Base-by-base conservation (phyloP, 305 asterid species). In the Fraxinus sp. region DNA sequence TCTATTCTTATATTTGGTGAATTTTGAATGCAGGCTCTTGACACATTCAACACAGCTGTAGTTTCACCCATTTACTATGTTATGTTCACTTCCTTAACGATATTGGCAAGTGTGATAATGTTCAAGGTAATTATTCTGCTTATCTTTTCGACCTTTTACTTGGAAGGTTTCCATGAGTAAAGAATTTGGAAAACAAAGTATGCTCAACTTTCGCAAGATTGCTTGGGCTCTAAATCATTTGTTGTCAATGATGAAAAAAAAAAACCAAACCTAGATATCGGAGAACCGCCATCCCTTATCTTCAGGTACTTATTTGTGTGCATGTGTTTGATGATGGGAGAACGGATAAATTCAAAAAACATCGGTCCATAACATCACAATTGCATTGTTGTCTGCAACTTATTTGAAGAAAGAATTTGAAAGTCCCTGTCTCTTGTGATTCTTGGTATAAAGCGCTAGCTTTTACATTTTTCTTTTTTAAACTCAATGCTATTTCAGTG, bases 11-110 rank as follows among this genome's bases (percentile, higher is more conserved):
- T 62, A 78, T 78, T 41, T 80, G 74, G 41, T 71, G 62, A 88
- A 75, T 86, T 55, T 83, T 83, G 86, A 81, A 84, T 89, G 93
- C 94, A 97, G 98, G 99, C 99, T 6, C 97, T 97, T 5, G 98
- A 95, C 90, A 96, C 99, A 32, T 96, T 96, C 91, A 96, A 96
- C 92, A 96, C 99, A 32, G 99, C 99, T 1, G 98, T 97, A 71
- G 98, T 97, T 75, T 93, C 99, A 16, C 99, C 99, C 57, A 93
- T 97, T 77, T 97, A 97, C 90, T 97, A 97, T 77, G 98, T 93
- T 80, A 93, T 95, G 99, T 97, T 97, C 93, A 97, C 99, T 68
- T 90, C 98, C 81, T 90, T 97, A 3, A 97, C 99, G 6, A 97
- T 97, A 46, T 84, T 97, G 90, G 99, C 99, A 77, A 97, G 99